These are phyloP conservation scores for Wallacemonas collosoma DNA, from an alignment of 208 protist genomes.

Conservation along the genomic window DNA sequence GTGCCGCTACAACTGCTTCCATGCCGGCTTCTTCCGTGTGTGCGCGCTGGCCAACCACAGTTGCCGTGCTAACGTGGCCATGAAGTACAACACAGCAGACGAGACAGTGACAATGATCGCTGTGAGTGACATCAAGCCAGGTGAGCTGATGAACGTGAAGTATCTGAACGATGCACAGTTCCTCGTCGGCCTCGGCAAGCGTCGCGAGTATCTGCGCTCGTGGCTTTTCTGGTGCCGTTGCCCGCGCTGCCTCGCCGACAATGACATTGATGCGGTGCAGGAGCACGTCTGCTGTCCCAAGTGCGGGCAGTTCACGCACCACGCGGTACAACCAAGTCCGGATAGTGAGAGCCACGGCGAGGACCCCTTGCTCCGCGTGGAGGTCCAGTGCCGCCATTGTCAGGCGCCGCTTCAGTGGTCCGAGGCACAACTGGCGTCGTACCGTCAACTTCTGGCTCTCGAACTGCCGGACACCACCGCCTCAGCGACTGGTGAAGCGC, in stretches of 20 bases:
- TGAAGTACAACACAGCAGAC: constrained; percentile 71
- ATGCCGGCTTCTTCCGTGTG: constrained; percentile 84
- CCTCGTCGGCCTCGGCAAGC: constrained; percentile 74
- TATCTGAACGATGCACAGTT: constrained; percentile 86
- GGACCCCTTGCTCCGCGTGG: constrained; percentile 31
- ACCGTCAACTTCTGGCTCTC: constrained; percentile 24
- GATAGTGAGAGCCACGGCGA: constrained; percentile 18
- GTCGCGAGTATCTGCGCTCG: constrained; percentile 73
- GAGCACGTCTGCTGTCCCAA: constrained; percentile 61
- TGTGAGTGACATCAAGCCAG: constrained; percentile 61
- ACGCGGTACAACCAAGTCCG: constrained; percentile 25
- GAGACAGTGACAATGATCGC: constrained; percentile 79
- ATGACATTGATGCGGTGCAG: constrained; percentile 33
- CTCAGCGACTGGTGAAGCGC: constrained; percentile 16
- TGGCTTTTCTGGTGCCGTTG: constrained; percentile 89
- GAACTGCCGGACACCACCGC: constrained; percentile 39
- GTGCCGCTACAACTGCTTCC: constrained; percentile 90
- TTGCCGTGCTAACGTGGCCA: constrained; percentile 86
- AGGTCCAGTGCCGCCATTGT: constrained; percentile 34
- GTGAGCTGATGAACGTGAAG: constrained; percentile 86
- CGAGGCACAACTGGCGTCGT: constrained; percentile 19
- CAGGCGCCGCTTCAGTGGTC: constrained; percentile 29
- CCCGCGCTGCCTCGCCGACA: constrained; percentile 61
- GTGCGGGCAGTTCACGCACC: constrained; percentile 56
- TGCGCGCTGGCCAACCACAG: constrained; percentile 89